These are phyloP conservation scores for Tolypocladium ovalisporum DNA, from an alignment of 2,329 filamentous ascomycete species.

Conservation along the genomic window DNA sequence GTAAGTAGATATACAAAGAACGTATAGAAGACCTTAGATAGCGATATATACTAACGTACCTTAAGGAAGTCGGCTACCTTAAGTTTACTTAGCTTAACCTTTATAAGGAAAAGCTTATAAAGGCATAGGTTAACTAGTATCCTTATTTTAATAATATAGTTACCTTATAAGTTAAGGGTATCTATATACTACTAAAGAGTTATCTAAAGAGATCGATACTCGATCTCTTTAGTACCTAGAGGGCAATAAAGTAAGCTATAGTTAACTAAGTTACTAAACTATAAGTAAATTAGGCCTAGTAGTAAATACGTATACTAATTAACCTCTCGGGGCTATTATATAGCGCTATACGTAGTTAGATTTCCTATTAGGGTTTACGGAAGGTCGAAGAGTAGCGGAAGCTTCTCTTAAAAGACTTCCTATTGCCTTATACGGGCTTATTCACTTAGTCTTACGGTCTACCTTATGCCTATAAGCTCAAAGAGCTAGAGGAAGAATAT, in stretches of 20 bases:
- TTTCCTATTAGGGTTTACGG: background rate
- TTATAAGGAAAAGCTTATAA: conserved; percentile 11
- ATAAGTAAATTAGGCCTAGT: too few species aligned
- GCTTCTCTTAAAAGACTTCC: background rate
- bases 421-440: background rate
- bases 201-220: conserved; percentile 6
- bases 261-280: too few species aligned
- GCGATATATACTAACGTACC: too few species aligned
- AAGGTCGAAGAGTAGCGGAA: background rate
- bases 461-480: background rate
- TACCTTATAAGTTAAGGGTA: conserved; percentile 8
- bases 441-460: background rate
- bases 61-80: too few species aligned
- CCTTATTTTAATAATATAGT: conserved; percentile 8
- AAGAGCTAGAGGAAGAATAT: background rate
- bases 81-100: conserved; percentile 6
- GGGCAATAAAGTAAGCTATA: conserved; percentile 4
- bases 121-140: conserved; percentile 9
- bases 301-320: too few species aligned
- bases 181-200: conserved; percentile 7
- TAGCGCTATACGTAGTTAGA: too few species aligned
- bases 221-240: conserved; percentile 9
- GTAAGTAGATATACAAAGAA: conserved; percentile 6
- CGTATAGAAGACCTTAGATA: background rate
- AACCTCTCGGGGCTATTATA: too few species aligned